Evolutionary conservation across 2,329 filamentous ascomycete genomes (phyloP).

Genomic region (Rutstroemia sp.): DNA sequence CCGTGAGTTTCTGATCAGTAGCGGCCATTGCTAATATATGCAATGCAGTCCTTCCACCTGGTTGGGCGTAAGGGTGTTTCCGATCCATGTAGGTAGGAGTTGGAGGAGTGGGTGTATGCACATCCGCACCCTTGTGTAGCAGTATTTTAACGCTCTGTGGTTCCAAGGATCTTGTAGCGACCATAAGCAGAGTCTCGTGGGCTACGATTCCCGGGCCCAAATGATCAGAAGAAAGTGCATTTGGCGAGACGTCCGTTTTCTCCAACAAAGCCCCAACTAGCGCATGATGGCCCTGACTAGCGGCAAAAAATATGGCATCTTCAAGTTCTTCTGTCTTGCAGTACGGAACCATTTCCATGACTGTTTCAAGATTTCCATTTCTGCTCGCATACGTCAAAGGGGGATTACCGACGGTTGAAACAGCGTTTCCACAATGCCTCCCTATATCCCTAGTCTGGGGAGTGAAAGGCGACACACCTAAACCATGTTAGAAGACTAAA

Average conservation of each 20-base stretch:
- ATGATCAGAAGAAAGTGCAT: neutral
- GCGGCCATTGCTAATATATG: neutral
- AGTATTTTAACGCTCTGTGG: neutral
- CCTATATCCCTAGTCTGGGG: conserved; percentile 14
- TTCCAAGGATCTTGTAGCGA: neutral
- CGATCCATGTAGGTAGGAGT: neutral
- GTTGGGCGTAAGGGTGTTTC: too few relatives aligned
- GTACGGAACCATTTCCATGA: conserved; percentile 9
- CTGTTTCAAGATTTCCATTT: conserved; percentile 20
- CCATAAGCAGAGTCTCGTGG: neutral
- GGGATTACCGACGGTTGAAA: conserved; percentile 16
- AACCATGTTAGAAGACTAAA: neutral
- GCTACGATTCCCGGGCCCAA: fast-evolving
- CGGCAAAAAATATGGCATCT: neutral
- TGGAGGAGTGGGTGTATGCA: neutral
- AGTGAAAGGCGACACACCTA: conserved; percentile 27
- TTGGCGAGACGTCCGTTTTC: neutral
- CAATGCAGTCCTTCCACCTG: neutral
- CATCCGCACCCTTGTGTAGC: neutral
- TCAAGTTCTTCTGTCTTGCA: neutral
- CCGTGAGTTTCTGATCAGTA: neutral
- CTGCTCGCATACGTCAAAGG: conserved; percentile 30
- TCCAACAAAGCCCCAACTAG: neutral
- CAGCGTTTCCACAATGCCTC: neutral
- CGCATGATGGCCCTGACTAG: neutral